Base-by-base conservation (phyloP, 164 flowering plant species). In the Vitis labrusca region DNA sequence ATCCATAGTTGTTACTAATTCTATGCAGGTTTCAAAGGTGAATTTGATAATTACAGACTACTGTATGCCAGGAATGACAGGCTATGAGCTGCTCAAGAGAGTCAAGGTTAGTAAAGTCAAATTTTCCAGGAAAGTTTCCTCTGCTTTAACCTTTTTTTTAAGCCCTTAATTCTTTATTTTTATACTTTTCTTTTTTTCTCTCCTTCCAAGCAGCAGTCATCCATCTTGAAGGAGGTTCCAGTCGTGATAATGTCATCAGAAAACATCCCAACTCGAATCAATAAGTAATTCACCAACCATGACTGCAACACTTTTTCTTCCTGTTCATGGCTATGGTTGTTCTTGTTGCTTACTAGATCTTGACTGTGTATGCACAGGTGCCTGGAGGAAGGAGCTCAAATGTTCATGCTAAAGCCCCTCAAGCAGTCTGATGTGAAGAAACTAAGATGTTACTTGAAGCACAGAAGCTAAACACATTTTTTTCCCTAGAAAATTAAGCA, bases 61-160 rank as follows among this genome's bases (percentile, higher is more conserved):
- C 64, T 87, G 91, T 63, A 90, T 91, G 97, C 97, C 97, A 0
- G 94, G 85, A 74, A 92, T 92, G 95, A 87, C 91, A 14, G 97
- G 93, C 13, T 92, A 76, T 59, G 97, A 92, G 60, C 84, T 90
- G 13, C 91, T 92, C 9, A 92, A 87, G 76, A 90, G 74, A 67
- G 77, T 92, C 11, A 90, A 92, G 97, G 97, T 91, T 23, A 23
- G 27, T 23, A 23, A 23, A 23, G 2, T 23, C 27, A 23, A 23
- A 23, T 23, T 23, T 23, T 23, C 27, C 27, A 23, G 27, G 27
- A 23, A 23, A 23, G 2, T 23, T 23, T 0, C 27, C 27, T 23
- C 27, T 23, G 27, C 27, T 23, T 23, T 23, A 23, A 23, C 27
- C 27, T 23, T 23, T 23, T 23, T 23, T 23, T 23, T 23, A 23